These are phyloP conservation scores for Epichloe glyceriae DNA, from an alignment of 2,329 filamentous ascomycete genomes.

Conservation along the genomic window DNA sequence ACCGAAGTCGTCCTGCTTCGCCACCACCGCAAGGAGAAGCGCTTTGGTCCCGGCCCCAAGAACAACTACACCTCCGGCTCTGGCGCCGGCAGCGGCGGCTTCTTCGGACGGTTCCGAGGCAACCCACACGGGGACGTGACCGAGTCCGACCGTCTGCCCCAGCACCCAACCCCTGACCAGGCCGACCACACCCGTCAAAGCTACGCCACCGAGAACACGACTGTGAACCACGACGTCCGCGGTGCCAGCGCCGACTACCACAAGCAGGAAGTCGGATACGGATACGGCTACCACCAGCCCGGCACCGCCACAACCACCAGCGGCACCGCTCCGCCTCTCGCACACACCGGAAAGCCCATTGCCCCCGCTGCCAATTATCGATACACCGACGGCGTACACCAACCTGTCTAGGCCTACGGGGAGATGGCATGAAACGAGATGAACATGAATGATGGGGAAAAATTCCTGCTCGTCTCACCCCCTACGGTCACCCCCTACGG, in stretches of 20 bases:
- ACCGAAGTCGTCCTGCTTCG: constrained; percentile 56
- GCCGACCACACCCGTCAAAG: constrained; percentile 28
- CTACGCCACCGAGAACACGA: constrained; percentile 26
- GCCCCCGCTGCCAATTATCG: constrained; percentile 15
- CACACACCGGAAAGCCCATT: constrained; percentile 1
- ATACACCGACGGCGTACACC: constrained; percentile 27
- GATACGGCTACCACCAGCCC: constrained; percentile 11
- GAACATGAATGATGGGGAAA: too few relatives aligned
- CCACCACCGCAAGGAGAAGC: constrained; percentile 62
- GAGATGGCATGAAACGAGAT: too few relatives aligned
- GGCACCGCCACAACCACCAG: background rate
- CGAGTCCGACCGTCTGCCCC: constrained; percentile 22
- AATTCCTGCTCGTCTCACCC: too few relatives aligned
- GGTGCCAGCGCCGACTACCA: constrained; percentile 15
- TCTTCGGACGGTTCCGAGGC: constrained; percentile 22
- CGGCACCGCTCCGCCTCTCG: background rate
- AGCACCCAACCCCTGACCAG: constrained; percentile 27
- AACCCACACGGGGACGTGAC: constrained; percentile 12
- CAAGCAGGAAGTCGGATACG: constrained; percentile 18
- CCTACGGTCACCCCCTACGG: too few relatives aligned
- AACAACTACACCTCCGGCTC: constrained; percentile 48
- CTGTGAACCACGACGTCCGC: constrained; percentile 16
- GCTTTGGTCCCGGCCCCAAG: constrained; percentile 40
- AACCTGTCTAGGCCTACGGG: constrained; percentile 11
- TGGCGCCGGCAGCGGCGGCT: constrained; percentile 14